These are phyloP conservation scores for Hypoxylon sp. DNA, from an alignment of 2,329 filamentous ascomycete genomes.

Conservation along the genomic window DNA sequence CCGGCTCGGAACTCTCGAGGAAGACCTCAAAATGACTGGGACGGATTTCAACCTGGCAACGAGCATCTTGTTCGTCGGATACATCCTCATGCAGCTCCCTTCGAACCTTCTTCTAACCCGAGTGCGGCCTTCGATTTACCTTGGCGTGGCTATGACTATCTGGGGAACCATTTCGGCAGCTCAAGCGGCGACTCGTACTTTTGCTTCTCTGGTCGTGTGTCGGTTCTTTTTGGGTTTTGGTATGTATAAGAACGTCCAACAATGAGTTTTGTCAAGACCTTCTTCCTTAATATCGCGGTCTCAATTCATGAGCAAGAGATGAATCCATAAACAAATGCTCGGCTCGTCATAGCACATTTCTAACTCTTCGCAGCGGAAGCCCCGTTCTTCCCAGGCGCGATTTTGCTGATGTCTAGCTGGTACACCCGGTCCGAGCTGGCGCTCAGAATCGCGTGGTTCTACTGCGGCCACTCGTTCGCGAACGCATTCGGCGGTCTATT, in stretches of 20 bases:
- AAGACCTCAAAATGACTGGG: slow-evolving; percentile 66
- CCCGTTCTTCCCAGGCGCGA: slow-evolving; percentile 64
- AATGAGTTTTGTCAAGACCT: not conserved
- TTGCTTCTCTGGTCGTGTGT: slow-evolving; percentile 59
- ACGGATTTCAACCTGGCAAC: slow-evolving; percentile 70
- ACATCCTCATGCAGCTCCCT: slow-evolving; percentile 72
- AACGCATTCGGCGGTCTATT: slow-evolving; percentile 66
- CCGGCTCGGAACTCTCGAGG: slow-evolving; percentile 65
- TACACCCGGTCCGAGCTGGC: slow-evolving; percentile 60
- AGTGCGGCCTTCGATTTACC: slow-evolving; percentile 66
- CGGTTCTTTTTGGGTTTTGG: slow-evolving; percentile 63
- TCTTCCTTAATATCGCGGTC: not conserved
- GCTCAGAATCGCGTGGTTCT: slow-evolving; percentile 62
- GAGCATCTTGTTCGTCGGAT: slow-evolving; percentile 69
- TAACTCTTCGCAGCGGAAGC: slow-evolving; percentile 57
- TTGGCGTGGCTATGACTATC: slow-evolving; percentile 61
- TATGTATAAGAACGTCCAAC: slow-evolving; percentile 8
- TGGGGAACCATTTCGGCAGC: slow-evolving; percentile 56
- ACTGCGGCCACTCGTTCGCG: slow-evolving; percentile 61
- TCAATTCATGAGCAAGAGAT: not conserved
- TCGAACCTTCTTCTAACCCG: slow-evolving; percentile 70
- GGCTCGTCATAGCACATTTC: not conserved
- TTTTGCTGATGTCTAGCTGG: slow-evolving; percentile 63
- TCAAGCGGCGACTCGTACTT: slow-evolving; percentile 62
- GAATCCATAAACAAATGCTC: not conserved